phyloP scores from a whole-genome alignment of 352 stramenopile genomes.

The Globisporangium iwayamae region DNA sequence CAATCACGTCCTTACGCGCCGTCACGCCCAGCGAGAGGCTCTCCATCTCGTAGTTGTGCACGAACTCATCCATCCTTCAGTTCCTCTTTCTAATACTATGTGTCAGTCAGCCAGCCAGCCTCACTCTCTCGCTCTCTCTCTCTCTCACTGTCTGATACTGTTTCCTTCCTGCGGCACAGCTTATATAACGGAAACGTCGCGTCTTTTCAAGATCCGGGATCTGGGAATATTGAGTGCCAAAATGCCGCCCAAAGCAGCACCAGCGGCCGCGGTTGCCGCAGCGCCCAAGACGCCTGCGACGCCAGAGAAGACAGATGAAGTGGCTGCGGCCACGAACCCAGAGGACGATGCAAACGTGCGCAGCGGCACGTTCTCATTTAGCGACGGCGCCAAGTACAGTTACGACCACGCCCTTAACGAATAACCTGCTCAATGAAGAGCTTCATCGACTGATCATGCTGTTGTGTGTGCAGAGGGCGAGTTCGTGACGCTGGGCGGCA shows the following conservation, averaged over 20 bases:
- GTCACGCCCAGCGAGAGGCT: constrained; percentile 64
- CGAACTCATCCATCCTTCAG: constrained; percentile 53
- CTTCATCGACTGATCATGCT: background rate
- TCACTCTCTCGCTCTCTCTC: no score
- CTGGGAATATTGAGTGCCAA: background rate
- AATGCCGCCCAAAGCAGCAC: constrained; percentile 25
- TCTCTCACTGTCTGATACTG: background rate
- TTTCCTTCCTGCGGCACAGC: background rate
- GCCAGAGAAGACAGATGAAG: constrained; percentile 25
- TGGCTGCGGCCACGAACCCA: background rate
- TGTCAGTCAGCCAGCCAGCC: no score
- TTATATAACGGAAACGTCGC: background rate
- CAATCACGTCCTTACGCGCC: constrained; percentile 49
- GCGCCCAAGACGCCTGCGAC: constrained; percentile 16
- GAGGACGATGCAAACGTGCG: constrained; percentile 43
- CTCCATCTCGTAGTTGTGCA: constrained; percentile 77
- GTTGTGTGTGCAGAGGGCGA: constrained; percentile 35
- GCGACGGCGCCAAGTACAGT: constrained; percentile 64
- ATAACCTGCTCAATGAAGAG: background rate
- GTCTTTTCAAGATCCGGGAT: constrained; percentile 24
- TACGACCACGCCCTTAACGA: constrained; percentile 6
- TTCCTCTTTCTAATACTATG: background rate
- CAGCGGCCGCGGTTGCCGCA: background rate
- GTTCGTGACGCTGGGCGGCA: constrained; percentile 31
- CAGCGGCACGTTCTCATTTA: constrained; percentile 59